Percentiles rank a stretch among this genome's conserved stretches.
Conservation (phyloP, 306 rosid genomes). For the Sicyos baderoa region DNA sequence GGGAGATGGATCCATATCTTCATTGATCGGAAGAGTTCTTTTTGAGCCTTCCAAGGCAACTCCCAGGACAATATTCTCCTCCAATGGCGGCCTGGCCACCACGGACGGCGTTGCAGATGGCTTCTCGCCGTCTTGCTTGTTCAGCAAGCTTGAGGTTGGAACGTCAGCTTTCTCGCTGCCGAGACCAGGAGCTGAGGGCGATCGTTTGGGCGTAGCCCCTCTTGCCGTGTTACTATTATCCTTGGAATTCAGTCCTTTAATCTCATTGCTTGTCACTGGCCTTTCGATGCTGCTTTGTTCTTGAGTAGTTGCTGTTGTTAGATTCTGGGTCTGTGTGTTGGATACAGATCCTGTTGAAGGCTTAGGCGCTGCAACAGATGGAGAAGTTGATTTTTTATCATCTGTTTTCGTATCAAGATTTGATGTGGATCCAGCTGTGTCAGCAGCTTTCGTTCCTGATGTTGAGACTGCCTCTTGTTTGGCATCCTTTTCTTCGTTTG, state of each 20-base stretch:
- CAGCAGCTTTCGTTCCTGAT: conserved; percentile 28
- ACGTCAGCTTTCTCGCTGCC: conserved; percentile 36
- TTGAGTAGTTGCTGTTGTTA: conserved; percentile 25
- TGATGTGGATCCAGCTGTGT: conserved; percentile 10
- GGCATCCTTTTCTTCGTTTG: conserved; percentile 58
- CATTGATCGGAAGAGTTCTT: conserved; percentile 87
- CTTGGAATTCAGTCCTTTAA: conserved; percentile 32
- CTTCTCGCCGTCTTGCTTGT: conserved; percentile 58
- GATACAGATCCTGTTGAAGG: conserved; percentile 33
- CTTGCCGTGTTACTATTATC: conserved; percentile 21
- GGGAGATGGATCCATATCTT: conserved; percentile 39
- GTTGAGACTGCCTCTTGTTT: conserved; percentile 39
- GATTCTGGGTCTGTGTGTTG: conserved; percentile 31
- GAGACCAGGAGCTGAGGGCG: conserved; percentile 25
- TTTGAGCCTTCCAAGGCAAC: conserved; percentile 95
- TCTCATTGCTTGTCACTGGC: conserved; percentile 39
- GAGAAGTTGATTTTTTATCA: conserved; percentile 32
- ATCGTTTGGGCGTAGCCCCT: conserved; percentile 26
- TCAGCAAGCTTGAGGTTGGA: conserved; percentile 30
- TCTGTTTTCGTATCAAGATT: conserved; percentile 36
- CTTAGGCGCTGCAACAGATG: conserved; percentile 26
- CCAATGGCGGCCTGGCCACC: conserved; percentile 41
- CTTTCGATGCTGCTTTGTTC: conserved; percentile 38
- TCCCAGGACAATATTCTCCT: conserved; percentile 84
- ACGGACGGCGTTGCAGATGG: conserved; percentile 29